These are phyloP conservation scores for Yamadazyma kitorensis DNA, from an alignment of 805 yeast genomes.

Conservation along the genomic window DNA sequence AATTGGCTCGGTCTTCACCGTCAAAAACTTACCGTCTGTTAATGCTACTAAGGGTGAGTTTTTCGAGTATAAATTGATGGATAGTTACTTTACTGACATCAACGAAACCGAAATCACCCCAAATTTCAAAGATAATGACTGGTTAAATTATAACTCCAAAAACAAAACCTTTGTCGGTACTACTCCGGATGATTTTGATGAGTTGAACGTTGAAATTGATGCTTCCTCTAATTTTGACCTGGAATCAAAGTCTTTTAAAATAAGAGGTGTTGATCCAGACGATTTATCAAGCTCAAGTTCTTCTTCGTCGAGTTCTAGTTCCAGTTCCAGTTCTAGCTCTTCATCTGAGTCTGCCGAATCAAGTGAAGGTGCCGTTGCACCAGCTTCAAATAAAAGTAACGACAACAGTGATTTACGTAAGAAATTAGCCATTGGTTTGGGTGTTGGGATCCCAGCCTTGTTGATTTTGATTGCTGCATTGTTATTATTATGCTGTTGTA, in stretches of 20 bases:
- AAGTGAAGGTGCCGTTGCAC: constrained; percentile 15
- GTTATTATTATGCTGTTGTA: constrained; percentile 54
- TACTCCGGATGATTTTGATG: constrained; percentile 39
- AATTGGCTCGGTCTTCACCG: constrained; percentile 55
- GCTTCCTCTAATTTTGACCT: constrained; percentile 28
- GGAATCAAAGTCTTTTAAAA: constrained; percentile 43
- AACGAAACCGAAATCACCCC: constrained; percentile 49
- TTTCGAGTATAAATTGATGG: constrained; percentile 54
- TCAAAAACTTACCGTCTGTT: constrained; percentile 48
- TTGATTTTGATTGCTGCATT: constrained; percentile 47
- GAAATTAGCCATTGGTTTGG: constrained; percentile 82
- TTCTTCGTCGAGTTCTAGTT: constrained; percentile 25
- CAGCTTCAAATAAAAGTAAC: constrained; percentile 3
- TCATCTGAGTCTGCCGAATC: constrained; percentile 18
- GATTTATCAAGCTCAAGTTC: constrained; percentile 18
- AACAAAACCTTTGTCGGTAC: constrained; percentile 70
- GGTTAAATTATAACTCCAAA: constrained; percentile 63
- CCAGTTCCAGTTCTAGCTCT: constrained; percentile 25
- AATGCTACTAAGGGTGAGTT: constrained; percentile 67
- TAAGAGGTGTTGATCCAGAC: constrained; percentile 46
- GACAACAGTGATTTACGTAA: constrained; percentile 24
- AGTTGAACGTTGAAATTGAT: constrained; percentile 22
- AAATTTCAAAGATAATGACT: constrained; percentile 38
- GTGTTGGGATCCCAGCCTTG: constrained; percentile 75
- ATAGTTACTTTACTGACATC: constrained; percentile 56